These are phyloP conservation scores for Lactifluus hygrophoroides DNA, from an alignment of 768 basidiomycete species.

Conservation along the genomic window DNA sequence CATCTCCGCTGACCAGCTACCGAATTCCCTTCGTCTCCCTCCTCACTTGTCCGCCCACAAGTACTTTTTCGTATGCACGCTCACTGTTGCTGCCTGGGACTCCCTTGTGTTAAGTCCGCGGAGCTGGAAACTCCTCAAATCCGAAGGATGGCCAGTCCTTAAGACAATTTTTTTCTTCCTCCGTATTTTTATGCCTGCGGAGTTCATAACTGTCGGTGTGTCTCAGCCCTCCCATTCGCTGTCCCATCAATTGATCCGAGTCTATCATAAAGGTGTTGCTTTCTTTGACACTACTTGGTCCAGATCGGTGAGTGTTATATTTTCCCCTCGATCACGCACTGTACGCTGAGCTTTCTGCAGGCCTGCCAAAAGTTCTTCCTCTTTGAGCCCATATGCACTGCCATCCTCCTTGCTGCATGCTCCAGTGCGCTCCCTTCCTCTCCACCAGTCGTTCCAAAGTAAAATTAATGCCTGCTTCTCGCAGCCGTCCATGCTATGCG, in stretches of 20 bases:
- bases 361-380: conserved; percentile 65
- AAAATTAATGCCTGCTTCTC: not conserved
- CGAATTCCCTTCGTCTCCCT: conserved; percentile 62
- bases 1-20: conserved; percentile 30
- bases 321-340: not conserved
- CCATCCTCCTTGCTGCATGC: conserved; percentile 65
- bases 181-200: conserved; percentile 66
- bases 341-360: conserved; percentile 26
- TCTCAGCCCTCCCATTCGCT: conserved; percentile 9
- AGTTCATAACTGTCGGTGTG: conserved; percentile 68
- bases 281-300: conserved; percentile 75
- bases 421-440: conserved; percentile 35
- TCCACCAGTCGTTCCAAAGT: not conserved
- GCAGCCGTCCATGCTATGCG: conserved; percentile 67
- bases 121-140: conserved; percentile 61
- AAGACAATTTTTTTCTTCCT: conserved; percentile 72
- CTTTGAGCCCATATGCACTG: conserved; percentile 82
- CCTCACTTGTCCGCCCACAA: conserved; percentile 79
- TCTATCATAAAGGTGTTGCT: conserved; percentile 50
- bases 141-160: conserved; percentile 62
- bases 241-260: not conserved
- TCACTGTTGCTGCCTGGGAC: conserved; percentile 87
- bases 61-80: conserved; percentile 83
- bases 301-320: conserved; percentile 35
- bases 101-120: conserved; percentile 76